A percentile compares a stretch with the other conserved stretches of the same genome.
phyloP scores from a whole-genome alignment of 495 filamentous ascomycete genomes.

The Bombardia bombarda region DNA sequence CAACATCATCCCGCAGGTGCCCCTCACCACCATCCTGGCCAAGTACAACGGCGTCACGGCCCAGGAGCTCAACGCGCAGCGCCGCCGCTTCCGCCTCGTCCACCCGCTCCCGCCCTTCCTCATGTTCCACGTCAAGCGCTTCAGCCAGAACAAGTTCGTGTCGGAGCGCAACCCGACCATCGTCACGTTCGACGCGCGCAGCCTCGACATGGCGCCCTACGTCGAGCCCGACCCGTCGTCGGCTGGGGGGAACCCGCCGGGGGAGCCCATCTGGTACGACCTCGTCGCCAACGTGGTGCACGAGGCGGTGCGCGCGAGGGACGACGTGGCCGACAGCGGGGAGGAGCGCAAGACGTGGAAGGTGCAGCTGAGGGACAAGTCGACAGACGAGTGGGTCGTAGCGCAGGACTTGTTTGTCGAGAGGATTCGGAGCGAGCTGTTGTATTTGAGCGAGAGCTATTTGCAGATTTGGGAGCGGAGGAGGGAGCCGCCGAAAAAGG shows the following conservation, averaged over 20 bases:
- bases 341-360: constrained; percentile 81
- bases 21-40: constrained; percentile 75
- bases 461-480: constrained; percentile 95
- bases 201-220: constrained; percentile 81
- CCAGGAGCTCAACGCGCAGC: constrained; percentile 79
- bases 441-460: constrained; percentile 90
- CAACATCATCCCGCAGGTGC: constrained; percentile 95
- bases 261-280: constrained; percentile 91
- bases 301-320: constrained; percentile 68
- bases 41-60: constrained; percentile 91
- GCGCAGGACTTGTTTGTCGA: constrained; percentile 94
- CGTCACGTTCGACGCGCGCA: constrained; percentile 81
- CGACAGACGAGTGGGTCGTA: constrained; percentile 77
- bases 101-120: constrained; percentile 91
- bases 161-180: constrained; percentile 95
- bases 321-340: constrained; percentile 66
- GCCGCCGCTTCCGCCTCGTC: constrained; percentile 80
- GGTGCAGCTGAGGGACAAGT: constrained; percentile 55
- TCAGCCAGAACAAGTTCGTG: constrained; percentile 93
- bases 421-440: constrained; percentile 69
- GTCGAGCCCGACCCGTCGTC: constrained; percentile 45
- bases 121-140: constrained; percentile 94
- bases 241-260: constrained; percentile 42
- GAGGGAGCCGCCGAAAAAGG: constrained; percentile 32
- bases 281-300: constrained; percentile 94